Conservation (phyloP, 2,329 filamentous ascomycete genomes). For the Sclerotinia borealis region DNA sequence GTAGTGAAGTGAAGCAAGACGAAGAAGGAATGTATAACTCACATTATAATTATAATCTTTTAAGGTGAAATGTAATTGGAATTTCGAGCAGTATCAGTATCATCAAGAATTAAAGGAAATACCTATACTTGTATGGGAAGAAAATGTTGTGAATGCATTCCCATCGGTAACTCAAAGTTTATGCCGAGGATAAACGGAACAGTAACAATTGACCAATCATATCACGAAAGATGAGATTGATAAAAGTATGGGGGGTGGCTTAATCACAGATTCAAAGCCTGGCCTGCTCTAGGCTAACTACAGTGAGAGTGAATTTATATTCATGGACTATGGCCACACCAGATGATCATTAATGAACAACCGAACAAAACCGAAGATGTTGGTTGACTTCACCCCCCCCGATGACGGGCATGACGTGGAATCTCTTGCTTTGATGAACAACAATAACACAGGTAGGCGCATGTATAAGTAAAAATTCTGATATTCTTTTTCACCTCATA, state of each 20-base stretch:
- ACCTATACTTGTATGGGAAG: too few relatives aligned
- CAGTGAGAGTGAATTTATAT: background rate
- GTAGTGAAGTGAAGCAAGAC: background rate
- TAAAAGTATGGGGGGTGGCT: background rate
- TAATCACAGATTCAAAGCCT: background rate
- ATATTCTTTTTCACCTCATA: constrained; percentile 5
- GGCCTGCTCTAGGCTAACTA: too few relatives aligned
- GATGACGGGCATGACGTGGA: background rate
- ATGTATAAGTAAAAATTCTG: background rate
- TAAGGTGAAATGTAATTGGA: background rate
- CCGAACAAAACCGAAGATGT: constrained; percentile 1
- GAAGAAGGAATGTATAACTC: background rate
- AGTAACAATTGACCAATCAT: background rate
- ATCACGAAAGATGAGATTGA: fast-evolving
- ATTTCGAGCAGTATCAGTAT: too few relatives aligned
- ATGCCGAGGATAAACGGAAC: constrained; percentile 10
- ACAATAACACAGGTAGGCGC: background rate
- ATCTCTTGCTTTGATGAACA: background rate
- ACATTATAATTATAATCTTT: too few relatives aligned
- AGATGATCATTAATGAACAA: background rate
- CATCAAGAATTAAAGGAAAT: background rate
- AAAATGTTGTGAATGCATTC: background rate
- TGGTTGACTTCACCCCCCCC: background rate
- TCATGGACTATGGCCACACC: background rate
- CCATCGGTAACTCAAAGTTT: background rate